Evolutionary conservation across 225 moss, liverwort and hornwort genomes (phyloP), one percentile per base, ranked within the genome.

Genomic region (Pseudisothecium myosuroides): DNA sequence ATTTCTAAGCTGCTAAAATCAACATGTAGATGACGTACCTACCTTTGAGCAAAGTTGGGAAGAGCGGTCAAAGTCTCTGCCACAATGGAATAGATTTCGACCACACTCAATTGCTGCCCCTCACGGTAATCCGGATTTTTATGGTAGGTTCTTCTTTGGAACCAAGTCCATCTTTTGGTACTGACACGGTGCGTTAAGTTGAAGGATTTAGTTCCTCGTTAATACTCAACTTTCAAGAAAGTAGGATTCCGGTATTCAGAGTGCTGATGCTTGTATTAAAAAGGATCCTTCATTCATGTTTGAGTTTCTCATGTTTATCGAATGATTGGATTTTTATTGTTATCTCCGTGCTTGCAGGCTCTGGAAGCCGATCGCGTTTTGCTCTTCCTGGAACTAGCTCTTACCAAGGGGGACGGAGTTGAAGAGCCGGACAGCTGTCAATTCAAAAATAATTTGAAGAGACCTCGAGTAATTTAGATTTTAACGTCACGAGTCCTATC

Each of bases 31-130:
- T 36, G 94, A 95, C 87, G 72, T 95, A 28, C 92, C 93, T 16
- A 90, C 81, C 58, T 95, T 95, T 75, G 94, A 93, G 59, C 90
- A 50, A 83, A 90, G 78, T 54, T 95, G 94, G 94, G 94, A 93
- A 59, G 94, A 95, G 34, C 91, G 87, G 61, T 69, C 91, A 62
- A 90, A 92, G 87, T 72, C 39, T 80, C 63, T 95, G 81, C 94
- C 94, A 56, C 93, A 89, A 52, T 93, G 92, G 93, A 92, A 92
- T 76, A 90, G 89, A 87, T 91, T 49, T 75, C 93, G 93, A 89
- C 90, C 92, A 36, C 91, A 90, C 41, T 86, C 91, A 68, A 93
- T 95, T 84, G 92, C 90, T 89, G 91, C 91, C 56, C 80, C 88
- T 75, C 80, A 91, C 39, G 93, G 92, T 93, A 90, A 92, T 82